These are phyloP conservation scores for Geranium rotundifolium DNA, from an alignment of 345 rosid species.

Conservation along the genomic window DNA sequence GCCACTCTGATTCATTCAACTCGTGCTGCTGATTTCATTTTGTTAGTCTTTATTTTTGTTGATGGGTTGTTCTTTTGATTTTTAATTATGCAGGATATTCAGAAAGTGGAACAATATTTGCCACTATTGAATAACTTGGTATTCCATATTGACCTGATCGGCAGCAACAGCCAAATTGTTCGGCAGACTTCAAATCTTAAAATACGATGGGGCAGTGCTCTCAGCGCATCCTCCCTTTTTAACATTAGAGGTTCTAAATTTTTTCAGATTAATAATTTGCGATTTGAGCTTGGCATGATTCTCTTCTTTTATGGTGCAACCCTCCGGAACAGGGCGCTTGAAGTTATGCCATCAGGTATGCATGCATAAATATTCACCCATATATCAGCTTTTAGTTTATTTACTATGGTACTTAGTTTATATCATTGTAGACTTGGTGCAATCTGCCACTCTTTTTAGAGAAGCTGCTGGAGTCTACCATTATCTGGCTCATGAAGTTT, in stretches of 20 bases:
- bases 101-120: conserved; percentile 49
- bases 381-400: neutral
- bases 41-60: conserved; percentile 5
- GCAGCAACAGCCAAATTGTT: conserved; percentile 21
- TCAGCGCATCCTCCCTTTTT: conserved; percentile 38
- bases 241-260: conserved; percentile 46
- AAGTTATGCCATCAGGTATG: conserved; percentile 44
- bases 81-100: conserved; percentile 41
- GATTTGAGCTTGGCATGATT: conserved; percentile 57
- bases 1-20: neutral
- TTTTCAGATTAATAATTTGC: conserved; percentile 43
- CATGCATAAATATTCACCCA: conserved; percentile 4
- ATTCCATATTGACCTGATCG: conserved; percentile 28
- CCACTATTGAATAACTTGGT: conserved; percentile 56
- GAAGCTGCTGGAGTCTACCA: conserved; percentile 73
- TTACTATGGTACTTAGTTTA: conserved; percentile 2
- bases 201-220: conserved; percentile 63
- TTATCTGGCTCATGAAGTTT: conserved; percentile 43
- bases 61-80: neutral
- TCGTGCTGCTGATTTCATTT: conserved; percentile 1
- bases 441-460: conserved; percentile 47
- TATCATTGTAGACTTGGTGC: conserved; percentile 35
- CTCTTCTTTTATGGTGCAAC: conserved; percentile 46
- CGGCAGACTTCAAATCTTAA: conserved; percentile 38
- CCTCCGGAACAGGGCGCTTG: conserved; percentile 63